Base-by-base conservation (phyloP, 1,284 basidiomycete genomes). In the Boletus sp. region DNA sequence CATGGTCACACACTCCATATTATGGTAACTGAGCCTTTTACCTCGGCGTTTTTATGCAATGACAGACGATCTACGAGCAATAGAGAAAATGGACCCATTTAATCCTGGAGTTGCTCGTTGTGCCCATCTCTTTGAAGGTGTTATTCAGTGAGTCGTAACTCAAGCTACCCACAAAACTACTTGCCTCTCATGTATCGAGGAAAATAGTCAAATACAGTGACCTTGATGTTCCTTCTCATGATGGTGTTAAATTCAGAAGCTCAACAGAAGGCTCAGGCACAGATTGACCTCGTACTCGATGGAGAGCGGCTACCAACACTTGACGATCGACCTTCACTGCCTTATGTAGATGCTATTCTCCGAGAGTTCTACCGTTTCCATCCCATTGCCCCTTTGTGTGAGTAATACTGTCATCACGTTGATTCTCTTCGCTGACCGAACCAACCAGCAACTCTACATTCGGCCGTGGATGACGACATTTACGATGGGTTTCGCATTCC, bases 331-430 rank as follows among this genome's bases (percentile, higher is more conserved):
- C n/a, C 40, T 16, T 37, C 34, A 20, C 10, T 47, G 16, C 46
- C 46, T 12, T 47, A 41, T 20, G 12, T 47, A 5, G 45, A 46
- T 25, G 40, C 46, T 25, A 36, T 47, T 19, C 34, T 41, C 13
- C 26, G 39, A n/a, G 39, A 47, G 12, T 3, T 41, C 10, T 25
- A 36, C 17, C 22, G 30, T 5, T 40, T 27, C 13, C 22, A 30
- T 3, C 39, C 46, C 7, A 14, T 17, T 3, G 20, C 13, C 10
- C 46, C 46, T 23, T 19, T 47, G 19, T 22, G 46, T 47, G 16
- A 36, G 26, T 26, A 20, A 33, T 13, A 4, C 10, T 23, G 7
- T 9, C 13, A 13, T 20, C 13, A 4, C 3, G 10, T 26, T 19
- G 4, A 35, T 10, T 16, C 33, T 13, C 8, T 23, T 9, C 20